phyloP scores from a whole-genome alignment of 805 yeast genomes.

The Lipomyces lipofer region DNA sequence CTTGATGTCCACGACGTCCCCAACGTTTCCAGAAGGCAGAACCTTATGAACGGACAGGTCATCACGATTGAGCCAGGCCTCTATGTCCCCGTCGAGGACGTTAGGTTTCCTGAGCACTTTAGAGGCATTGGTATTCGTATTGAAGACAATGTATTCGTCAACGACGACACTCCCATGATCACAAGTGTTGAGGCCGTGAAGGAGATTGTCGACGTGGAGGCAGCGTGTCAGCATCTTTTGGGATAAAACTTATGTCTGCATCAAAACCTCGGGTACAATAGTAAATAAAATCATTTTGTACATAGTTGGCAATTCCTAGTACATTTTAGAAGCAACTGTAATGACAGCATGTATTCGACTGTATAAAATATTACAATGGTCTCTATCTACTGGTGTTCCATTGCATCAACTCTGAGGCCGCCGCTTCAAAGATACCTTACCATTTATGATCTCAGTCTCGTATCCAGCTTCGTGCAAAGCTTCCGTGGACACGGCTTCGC shows the following conservation, averaged over 20 bases:
- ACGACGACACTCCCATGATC: conserved; percentile 52
- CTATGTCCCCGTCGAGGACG: conserved; percentile 71
- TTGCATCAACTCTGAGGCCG: no score
- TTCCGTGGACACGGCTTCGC: conserved; percentile 59
- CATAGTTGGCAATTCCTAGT: not conserved
- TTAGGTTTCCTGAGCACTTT: conserved; percentile 71
- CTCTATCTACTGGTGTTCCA: no score
- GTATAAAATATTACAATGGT: no score
- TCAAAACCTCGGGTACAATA: no score
- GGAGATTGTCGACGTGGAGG: conserved; percentile 80
- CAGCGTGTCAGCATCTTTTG: conserved; percentile 46
- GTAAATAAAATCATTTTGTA: not conserved
- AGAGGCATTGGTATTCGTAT: conserved; percentile 91
- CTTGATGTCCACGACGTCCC: conserved; percentile 77
- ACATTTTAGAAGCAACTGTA: not conserved
- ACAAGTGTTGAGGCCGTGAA: conserved; percentile 83
- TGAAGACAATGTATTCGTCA: conserved; percentile 90
- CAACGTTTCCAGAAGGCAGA: conserved; percentile 54
- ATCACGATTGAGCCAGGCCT: conserved; percentile 96
- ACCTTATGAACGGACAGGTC: conserved; percentile 69
- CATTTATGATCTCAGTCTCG: conserved; percentile 64
- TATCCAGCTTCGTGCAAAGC: conserved; percentile 51
- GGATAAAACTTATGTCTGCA: not conserved
- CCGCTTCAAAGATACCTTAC: conserved; percentile 59
- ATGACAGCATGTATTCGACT: no score